phyloP scores from a whole-genome alignment of 169 alveolate species.

The Eimeria tenella region DNA sequence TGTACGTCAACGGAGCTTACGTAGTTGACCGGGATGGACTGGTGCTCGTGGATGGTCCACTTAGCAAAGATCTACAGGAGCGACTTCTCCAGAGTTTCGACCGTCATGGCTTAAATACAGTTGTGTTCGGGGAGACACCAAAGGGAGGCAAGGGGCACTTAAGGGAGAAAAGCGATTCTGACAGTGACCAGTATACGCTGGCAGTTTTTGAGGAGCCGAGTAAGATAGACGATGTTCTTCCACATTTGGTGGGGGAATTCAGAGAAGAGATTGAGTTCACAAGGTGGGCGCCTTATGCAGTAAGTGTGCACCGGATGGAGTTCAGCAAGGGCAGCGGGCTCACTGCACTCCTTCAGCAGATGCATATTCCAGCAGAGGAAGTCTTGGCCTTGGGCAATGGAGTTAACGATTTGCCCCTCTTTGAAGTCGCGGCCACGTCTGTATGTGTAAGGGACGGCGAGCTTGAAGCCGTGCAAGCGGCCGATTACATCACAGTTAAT shows the following conservation, averaged over 20 bases:
- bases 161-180: neutral
- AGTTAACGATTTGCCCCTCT: conserved; percentile 85
- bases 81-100: neutral
- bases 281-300: conserved; percentile 12
- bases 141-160: neutral
- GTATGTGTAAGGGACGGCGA: conserved; percentile 83
- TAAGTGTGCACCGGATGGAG: conserved; percentile 17
- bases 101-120: neutral
- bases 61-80: neutral
- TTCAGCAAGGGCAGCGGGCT: conserved; percentile 56
- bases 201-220: conserved; percentile 10
- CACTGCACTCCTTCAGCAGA: neutral
- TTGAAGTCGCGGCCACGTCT: conserved; percentile 80
- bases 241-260: neutral
- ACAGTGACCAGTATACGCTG: neutral
- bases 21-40: conserved; percentile 34
- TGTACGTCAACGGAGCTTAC: conserved; percentile 64
- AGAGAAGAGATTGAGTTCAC: conserved; percentile 39
- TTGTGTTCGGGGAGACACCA: conserved; percentile 1
- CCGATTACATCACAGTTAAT: conserved; percentile 38
- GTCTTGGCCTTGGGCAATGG: conserved; percentile 87
- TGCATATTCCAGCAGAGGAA: conserved; percentile 76
- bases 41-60: conserved; percentile 30
- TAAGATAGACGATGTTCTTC: conserved; percentile 6
- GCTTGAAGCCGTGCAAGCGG: conserved; percentile 26